A percentile compares a stretch with the other conserved stretches of the same genome.
phyloP scores from a whole-genome alignment of 2,329 filamentous ascomycete genomes.

The Hortaea werneckii region DNA sequence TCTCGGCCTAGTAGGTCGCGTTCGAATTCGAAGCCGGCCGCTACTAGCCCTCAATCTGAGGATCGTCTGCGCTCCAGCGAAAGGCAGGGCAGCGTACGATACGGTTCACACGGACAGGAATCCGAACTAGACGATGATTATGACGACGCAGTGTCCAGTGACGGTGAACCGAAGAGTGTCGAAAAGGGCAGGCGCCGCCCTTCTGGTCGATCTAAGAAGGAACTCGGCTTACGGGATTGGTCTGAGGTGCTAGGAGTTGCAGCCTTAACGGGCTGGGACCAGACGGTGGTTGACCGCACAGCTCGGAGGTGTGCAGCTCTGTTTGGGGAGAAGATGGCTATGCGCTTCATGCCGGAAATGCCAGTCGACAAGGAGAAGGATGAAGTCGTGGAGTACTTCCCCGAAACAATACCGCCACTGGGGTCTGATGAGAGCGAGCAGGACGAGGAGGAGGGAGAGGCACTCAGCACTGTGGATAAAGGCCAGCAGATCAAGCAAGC shows the following conservation, averaged over 20 bases:
- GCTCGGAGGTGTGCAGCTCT: slow-evolving; percentile 64
- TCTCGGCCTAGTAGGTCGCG: not conserved
- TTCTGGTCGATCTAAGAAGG: not conserved
- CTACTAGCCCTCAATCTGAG: no score
- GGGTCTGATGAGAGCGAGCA: slow-evolving; percentile 7
- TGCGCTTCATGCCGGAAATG: slow-evolving; percentile 30
- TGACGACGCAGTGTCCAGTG: no score
- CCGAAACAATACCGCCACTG: slow-evolving; percentile 22
- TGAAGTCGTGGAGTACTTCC: slow-evolving; percentile 27
- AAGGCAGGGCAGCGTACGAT: no score
- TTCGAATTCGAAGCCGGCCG: not conserved
- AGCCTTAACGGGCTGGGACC: slow-evolving; percentile 60
- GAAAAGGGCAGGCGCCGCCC: no score
- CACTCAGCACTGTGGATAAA: not conserved
- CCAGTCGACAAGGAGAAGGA: slow-evolving; percentile 3
- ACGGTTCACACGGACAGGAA: no score
- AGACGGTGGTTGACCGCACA: slow-evolving; percentile 55
- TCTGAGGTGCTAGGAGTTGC: slow-evolving; percentile 74
- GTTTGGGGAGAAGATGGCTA: slow-evolving; percentile 61
- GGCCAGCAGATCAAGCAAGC: not conserved
- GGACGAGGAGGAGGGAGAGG: not conserved
- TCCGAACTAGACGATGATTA: no score
- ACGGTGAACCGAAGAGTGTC: no score
- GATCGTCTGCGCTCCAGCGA: no score
- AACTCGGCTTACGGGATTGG: slow-evolving; percentile 60